Evolutionary conservation across 2,329 filamentous ascomycete genomes (phyloP).

Genomic region (Sporothrix dimorphospora): DNA sequence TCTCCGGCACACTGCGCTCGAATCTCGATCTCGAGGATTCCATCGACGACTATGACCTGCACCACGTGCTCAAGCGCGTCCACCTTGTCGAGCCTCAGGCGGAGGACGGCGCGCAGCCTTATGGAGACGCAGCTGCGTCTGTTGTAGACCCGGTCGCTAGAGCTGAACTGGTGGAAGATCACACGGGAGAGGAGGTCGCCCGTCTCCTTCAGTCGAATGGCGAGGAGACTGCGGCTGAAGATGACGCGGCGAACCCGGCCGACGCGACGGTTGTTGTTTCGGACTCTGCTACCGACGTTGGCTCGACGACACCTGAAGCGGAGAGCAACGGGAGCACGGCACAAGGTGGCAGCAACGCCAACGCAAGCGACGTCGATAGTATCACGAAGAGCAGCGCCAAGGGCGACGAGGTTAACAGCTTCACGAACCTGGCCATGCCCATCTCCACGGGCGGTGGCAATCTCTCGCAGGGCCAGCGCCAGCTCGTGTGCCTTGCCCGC

Average conservation of each 20-base stretch:
- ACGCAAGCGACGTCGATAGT: constrained; percentile 21
- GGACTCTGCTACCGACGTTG: constrained; percentile 31
- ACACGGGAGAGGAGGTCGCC: constrained; percentile 28
- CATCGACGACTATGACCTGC: constrained; percentile 64
- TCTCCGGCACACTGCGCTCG: constrained; percentile 64
- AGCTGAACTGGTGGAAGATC: constrained; percentile 12
- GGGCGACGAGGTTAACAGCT: constrained; percentile 37
- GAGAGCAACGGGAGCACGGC: constrained; percentile 26
- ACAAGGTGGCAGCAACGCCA: constrained; percentile 10
- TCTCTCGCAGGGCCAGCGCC: constrained; percentile 52
- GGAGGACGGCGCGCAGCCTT: constrained; percentile 36
- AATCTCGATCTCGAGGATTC: constrained; percentile 67
- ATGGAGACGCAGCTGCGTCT: constrained; percentile 13
- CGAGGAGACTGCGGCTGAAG: constrained; percentile 28
- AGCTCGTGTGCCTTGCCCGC: constrained; percentile 53
- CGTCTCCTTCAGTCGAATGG: constrained; percentile 29
- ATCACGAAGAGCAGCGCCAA: constrained; percentile 17
- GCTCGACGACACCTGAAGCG: constrained; percentile 18
- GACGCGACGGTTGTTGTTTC: constrained; percentile 29
- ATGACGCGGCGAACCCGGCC: constrained; percentile 32
- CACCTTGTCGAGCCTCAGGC: constrained; percentile 57
- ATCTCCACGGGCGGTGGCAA: constrained; percentile 42
- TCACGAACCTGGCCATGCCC: constrained; percentile 41
- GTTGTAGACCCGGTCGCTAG: neutral
- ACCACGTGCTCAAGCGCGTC: constrained; percentile 61